Evolutionary conservation across 2,329 filamentous ascomycete genomes (phyloP).

Genomic region (Chaetomiaceae sp.): DNA sequence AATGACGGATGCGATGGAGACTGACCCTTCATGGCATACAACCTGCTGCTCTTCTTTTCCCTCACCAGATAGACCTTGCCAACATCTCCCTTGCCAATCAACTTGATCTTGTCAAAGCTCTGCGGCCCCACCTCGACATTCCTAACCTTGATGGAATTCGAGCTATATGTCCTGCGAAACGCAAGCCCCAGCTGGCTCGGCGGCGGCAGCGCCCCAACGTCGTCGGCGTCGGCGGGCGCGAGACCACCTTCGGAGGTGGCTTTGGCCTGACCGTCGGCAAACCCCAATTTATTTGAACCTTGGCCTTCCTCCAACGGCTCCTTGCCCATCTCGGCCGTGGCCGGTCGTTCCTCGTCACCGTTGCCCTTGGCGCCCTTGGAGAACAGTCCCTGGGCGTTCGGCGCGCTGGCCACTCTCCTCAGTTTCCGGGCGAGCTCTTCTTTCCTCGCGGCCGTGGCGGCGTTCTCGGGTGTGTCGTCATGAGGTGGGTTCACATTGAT

Average conservation of each 20-base stretch:
- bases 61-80: slow-evolving; percentile 96
- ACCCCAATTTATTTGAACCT: slow-evolving; percentile 44
- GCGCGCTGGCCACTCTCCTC: slow-evolving; percentile 89
- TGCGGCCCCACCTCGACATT: slow-evolving; percentile 93
- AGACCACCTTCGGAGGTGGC: slow-evolving; percentile 39
- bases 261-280: slow-evolving; percentile 42
- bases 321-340: slow-evolving; percentile 82
- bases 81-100: slow-evolving; percentile 98
- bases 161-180: slow-evolving; percentile 94
- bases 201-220: slow-evolving; percentile 59
- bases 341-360: slow-evolving; percentile 56
- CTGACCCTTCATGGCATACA: slow-evolving; percentile 98
- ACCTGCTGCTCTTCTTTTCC: slow-evolving; percentile 91
- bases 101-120: slow-evolving; percentile 99
- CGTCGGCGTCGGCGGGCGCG: slow-evolving; percentile 44
- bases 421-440: slow-evolving; percentile 92
- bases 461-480: slow-evolving; percentile 56
- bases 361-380: slow-evolving; percentile 46
- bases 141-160: slow-evolving; percentile 97
- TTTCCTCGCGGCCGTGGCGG: slow-evolving; percentile 60
- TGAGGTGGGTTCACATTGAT: slow-evolving; percentile 68
- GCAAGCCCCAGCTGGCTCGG: slow-evolving; percentile 66
- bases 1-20: too few relatives aligned
- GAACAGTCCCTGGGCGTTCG: slow-evolving; percentile 93
- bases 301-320: slow-evolving; percentile 64